These are phyloP conservation scores for Magnolia kwangsiensis DNA, from an alignment of 164 flowering plant species.

Conservation along the genomic window DNA sequence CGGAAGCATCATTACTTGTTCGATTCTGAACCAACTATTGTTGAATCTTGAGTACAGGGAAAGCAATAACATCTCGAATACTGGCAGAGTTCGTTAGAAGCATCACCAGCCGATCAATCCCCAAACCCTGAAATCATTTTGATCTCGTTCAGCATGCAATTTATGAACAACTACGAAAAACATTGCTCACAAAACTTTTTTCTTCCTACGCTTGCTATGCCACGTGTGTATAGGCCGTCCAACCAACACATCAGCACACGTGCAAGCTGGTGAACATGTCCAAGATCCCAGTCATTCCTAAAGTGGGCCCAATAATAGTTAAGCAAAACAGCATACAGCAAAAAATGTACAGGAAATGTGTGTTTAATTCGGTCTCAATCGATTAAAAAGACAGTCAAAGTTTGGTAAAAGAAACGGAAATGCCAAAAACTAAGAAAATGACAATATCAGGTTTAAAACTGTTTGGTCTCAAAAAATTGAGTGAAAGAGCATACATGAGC, in stretches of 20 bases:
- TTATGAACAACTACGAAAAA: not conserved
- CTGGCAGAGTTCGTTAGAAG: slow-evolving; percentile 89
- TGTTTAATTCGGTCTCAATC: too few species aligned
- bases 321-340: too few species aligned
- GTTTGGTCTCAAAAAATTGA: too few species aligned
- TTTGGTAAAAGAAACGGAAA: too few species aligned
- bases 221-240: not conserved
- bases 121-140: slow-evolving; percentile 64
- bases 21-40: slow-evolving; percentile 25
- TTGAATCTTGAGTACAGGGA: slow-evolving; percentile 82
- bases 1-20: not conserved
- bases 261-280: not conserved
- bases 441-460: too few species aligned
- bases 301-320: not conserved
- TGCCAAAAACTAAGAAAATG: too few species aligned
- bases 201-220: not conserved
- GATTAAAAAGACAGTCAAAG: too few species aligned
- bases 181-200: not conserved
- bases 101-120: slow-evolving; percentile 95
- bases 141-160: not conserved
- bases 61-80: slow-evolving; percentile 91
- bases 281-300: not conserved
- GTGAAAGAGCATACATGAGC: too few species aligned
- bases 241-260: not conserved
- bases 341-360: too few species aligned